Conservation (phyloP, 257 asterid genomes). For the Solanum etuberosum region DNA sequence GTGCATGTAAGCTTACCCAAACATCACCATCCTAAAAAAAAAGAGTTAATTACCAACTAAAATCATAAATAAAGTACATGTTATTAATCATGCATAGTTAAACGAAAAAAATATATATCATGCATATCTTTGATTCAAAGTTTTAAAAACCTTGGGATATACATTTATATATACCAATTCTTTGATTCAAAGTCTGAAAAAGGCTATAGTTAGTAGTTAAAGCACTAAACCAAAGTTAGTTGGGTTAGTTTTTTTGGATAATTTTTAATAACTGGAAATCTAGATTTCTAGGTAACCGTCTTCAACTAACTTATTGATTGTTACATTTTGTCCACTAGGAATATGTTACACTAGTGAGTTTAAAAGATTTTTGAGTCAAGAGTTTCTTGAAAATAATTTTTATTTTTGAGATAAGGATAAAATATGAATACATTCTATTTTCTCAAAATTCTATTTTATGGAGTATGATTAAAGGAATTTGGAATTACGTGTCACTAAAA, state of each 20-base stretch:
- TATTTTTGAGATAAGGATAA: background rate
- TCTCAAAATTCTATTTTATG: no score
- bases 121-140: background rate
- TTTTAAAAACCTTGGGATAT: background rate
- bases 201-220: background rate
- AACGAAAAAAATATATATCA: background rate
- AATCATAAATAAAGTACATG: background rate
- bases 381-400: background rate
- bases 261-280: constrained; percentile 1
- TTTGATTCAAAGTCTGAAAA: background rate
- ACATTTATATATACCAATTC: background rate
- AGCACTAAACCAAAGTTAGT: background rate
- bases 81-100: background rate
- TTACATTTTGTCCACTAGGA: background rate
- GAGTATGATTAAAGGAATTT: background rate
- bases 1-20: background rate
- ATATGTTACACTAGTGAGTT: background rate
- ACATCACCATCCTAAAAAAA: background rate
- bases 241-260: background rate
- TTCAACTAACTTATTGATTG: constrained; percentile 18
- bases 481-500: background rate
- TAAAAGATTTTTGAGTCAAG: background rate
- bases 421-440: background rate
- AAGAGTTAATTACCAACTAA: background rate
- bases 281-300: constrained; percentile 33